phyloP scores from a whole-genome alignment of 2,329 filamentous ascomycete genomes.

The Fusarium falciforme region DNA sequence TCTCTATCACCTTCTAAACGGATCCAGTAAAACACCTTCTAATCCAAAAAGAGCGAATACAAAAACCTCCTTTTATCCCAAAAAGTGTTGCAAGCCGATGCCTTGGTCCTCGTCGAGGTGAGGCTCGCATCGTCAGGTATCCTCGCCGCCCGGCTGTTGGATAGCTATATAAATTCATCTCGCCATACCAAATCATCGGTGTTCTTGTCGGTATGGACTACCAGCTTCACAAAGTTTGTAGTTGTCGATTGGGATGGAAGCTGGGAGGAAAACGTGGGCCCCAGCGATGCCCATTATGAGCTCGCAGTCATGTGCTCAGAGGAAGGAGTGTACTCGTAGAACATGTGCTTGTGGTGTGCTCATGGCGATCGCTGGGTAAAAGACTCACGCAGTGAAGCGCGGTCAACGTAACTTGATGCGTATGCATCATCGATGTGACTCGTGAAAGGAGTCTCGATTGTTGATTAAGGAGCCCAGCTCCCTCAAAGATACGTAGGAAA shows the following conservation, averaged over 20 bases:
- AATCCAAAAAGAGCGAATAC: not conserved
- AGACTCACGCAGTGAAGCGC: constrained; percentile 17
- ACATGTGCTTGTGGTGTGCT: not conserved
- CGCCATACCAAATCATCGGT: constrained; percentile 20
- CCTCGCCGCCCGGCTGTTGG: not conserved
- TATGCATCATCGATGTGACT: not conserved
- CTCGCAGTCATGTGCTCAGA: not conserved
- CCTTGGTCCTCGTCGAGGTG: not conserved
- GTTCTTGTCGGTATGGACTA: constrained; percentile 28
- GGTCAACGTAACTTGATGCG: constrained; percentile 24
- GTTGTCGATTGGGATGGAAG: not conserved
- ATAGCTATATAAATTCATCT: constrained; percentile 5
- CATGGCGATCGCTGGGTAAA: constrained; percentile 15
- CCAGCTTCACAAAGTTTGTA: constrained; percentile 5
- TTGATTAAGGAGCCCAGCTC: constrained; percentile 26
- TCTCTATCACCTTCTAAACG: not conserved
- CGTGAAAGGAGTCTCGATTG: not conserved
- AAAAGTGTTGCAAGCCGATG: not conserved
- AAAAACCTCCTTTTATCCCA: not conserved
- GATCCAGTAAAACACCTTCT: not conserved
- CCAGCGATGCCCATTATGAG: constrained; percentile 18
- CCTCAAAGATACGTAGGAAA: not conserved
- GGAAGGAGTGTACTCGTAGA: not conserved
- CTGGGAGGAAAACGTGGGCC: constrained; percentile 34
- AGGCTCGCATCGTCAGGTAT: constrained; percentile 6